Base-by-base conservation (phyloP, 75 land plant genomes). In the Pinus taeda region DNA sequence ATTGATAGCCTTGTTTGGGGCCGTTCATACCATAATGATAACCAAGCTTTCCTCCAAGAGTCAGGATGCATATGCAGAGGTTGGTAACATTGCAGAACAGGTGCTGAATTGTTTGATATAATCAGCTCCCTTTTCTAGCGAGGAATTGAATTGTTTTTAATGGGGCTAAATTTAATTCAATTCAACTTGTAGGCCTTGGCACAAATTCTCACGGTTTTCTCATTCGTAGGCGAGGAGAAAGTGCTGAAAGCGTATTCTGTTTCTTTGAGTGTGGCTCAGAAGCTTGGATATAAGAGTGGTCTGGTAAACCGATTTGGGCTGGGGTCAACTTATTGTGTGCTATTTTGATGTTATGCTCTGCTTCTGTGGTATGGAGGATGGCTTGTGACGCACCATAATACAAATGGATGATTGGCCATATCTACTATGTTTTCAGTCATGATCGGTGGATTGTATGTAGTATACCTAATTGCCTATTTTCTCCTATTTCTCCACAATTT, bases 281-380 rank as follows among this genome's bases (percentile, higher is more conserved):
- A 73, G 83, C 42, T 91, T 12, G 98, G 96, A 12, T 90, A 88
- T 86, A 84, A 83, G 75, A 83, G 77, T 39, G 98, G 98, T 1
- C 76, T 97, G 56, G 87, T 93, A 13, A 95, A 90, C 42, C 98
- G 99, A 20, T 30, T 97, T 26, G 98, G 98, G 30, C 59, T 95
- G 37, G 98, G 98, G 7, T 79, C 87, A 3, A 89, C 92, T 6
- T 92, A 88, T 70, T 92, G 92, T 74, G 84, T 90, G 57, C 89
- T 93, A 12, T 88, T 92, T 79, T 89, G 93, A 66, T 92, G 90
- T 77, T 95, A 94, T 78, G 92, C 98, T 2, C 87, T 97, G 55
- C 83, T 95, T 14, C 81, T 92, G 7, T 97, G 99, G 99, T 97
- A 93, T 76, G 95, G 95, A 14, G 98, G 98, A 11, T 74, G 80